Evolutionary conservation across 148 eudicot genomes (phyloP), one percentile per base, ranked within the genome.

Genomic region (Dysphania ambrosioides): DNA sequence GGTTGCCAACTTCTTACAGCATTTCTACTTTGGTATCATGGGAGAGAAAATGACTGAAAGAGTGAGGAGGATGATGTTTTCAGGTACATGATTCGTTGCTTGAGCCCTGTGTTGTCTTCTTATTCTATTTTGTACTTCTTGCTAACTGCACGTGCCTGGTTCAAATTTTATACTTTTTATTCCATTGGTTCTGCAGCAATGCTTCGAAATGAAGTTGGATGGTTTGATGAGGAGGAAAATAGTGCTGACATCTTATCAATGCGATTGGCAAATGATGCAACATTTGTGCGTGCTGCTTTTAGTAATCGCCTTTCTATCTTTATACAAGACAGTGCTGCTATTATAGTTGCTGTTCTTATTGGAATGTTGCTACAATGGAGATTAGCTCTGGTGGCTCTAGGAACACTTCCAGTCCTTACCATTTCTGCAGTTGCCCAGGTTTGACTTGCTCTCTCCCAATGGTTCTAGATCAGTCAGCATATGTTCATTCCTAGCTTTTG

Each of bases 1-100:
- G 80, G 86, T 95, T 73, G 98, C 98, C 24, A 95, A 95, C 79
- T 95, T 95, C 86, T 79, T 95, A 80, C 98, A 95, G 82, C 98
- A 95, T 79, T 95, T 95, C 69, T 95, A 95, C 82, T 95, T 95
- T 57, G 98, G 98, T 60, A 95, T 95, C 59, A 95, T 95, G 98
- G 98, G 98, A 65, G 98, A 95, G 83, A 95, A 95, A 73, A 95
- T 95, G 97, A 95, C 98, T 71, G 98, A 95, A 78, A 86, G 98
- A 63, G 92, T 95, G 49, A 85, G 98, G 79, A 95, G 98, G 89
- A 92, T 92, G 97, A 95, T 95, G 98, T 95, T 95, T 85, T 95
- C 98, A 83, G 98, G 98, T 92, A 80, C 56, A 29, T 72, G 29
- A 19, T 27, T 77, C 5, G 70, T 57, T 55, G 5, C 56, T 24